Conservation (phyloP, 1,139 yeast genomes). For the Debaryomyces coudertii region DNA sequence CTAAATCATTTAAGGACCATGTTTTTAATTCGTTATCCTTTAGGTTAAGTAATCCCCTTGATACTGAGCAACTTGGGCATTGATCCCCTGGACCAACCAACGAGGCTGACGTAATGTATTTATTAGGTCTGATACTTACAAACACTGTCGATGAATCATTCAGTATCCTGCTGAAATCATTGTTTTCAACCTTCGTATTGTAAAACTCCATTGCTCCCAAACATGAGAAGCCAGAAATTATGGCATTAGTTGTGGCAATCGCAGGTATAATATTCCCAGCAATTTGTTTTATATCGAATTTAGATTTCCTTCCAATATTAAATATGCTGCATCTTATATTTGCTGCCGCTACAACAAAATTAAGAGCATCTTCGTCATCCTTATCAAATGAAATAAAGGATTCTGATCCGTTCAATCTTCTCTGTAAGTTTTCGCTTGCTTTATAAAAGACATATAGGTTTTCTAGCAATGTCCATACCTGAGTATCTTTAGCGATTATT, state of each 20-base stretch:
- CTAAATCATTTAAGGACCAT: conserved; percentile 41
- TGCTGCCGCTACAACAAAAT: conserved; percentile 87
- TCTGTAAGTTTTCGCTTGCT: conserved; percentile 53
- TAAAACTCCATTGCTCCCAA: conserved; percentile 67
- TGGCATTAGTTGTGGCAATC: conserved; percentile 96
- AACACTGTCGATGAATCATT: conserved; percentile 54
- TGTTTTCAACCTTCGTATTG: conserved; percentile 21
- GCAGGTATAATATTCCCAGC: conserved; percentile 99
- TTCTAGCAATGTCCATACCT: conserved; percentile 63
- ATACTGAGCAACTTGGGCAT: conserved; percentile 74
- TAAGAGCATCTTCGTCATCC: conserved; percentile 89
- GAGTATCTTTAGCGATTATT: conserved; percentile 56
- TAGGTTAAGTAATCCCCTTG: conserved; percentile 47
- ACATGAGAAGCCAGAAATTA: conserved; percentile 87
- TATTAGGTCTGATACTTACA: conserved; percentile 69
- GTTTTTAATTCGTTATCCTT: conserved; percentile 18
- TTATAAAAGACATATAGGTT: conserved; percentile 62
- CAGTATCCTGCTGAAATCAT: conserved; percentile 24
- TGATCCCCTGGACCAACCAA: conserved; percentile 62
- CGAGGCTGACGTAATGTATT: conserved; percentile 66
- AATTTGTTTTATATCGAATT: conserved; percentile 87
- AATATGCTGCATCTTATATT: conserved; percentile 79
- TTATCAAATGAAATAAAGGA: conserved; percentile 77
- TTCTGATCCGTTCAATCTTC: conserved; percentile 48
- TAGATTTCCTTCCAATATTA: conserved; percentile 70